Evolutionary conservation across 257 asterid genomes (phyloP), one percentile per base, ranked within the genome.

Genomic region (Linderniella brevidens): DNA sequence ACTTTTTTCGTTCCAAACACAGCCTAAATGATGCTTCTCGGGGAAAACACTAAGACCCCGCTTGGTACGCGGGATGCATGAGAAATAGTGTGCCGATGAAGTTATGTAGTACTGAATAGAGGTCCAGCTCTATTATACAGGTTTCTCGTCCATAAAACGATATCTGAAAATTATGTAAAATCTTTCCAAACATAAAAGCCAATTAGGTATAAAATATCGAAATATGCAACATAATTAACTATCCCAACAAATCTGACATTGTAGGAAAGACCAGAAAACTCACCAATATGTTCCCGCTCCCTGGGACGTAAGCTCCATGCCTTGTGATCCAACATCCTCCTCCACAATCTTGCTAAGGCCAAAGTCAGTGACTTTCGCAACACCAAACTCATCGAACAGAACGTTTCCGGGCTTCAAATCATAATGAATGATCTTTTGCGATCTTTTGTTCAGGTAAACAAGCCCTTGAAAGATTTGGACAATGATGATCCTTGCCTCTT

Each of bases 221-320:
- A 25, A 6, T 50, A 35, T 41, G 19, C 32, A 42, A 54, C 41
- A n/a, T n/a, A n/a, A n/a, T n/a, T n/a, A n/a, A n/a, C n/a, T n/a
- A n/a, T n/a, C n/a, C n/a, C n/a, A n/a, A n/a, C n/a, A n/a, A n/a
- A n/a, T n/a, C n/a, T n/a, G n/a, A n/a, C n/a, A n/a, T 39, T 45
- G 54, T 44, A 4, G 36, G 25, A 29, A 41, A 36, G 17, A 53
- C 47, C 42, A 50, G 45, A 38, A 29, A 44, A 70, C 93, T 78
- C 58, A 90, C 98, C 98, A 90, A 74, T 90, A 90, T 39, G 98
- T 90, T 63, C 98, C 98, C 16, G 98, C 98, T 20, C 98, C 98
- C 64, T 90, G 99, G 37, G 99, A 90, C 1, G 99, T 90, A 57
- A 90, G 96, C 68, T 90, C 99, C 99, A 90, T 90, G 61, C 98